These are phyloP conservation scores for Xerocomellus amylosporus DNA, from an alignment of 768 basidiomycete species.

Conservation along the genomic window DNA sequence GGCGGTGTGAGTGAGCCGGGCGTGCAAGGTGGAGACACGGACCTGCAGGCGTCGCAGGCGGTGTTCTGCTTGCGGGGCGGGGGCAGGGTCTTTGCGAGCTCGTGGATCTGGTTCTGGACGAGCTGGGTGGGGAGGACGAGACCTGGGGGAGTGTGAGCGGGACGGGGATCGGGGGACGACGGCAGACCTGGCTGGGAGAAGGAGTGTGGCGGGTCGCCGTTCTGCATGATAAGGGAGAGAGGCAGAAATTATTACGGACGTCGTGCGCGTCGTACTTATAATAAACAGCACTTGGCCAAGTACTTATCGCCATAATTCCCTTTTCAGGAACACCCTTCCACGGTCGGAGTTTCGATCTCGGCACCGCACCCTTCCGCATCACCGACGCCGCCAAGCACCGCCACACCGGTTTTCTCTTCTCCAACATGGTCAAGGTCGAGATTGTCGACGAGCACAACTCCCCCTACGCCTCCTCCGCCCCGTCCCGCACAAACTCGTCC, in stretches of 20 bases:
- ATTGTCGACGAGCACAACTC: conserved; percentile 78
- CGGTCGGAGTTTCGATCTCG: conserved; percentile 31
- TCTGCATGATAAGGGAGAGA: conserved; percentile 31
- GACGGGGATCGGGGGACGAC: background rate
- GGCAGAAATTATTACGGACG: conserved; percentile 24
- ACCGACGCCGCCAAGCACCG: conserved; percentile 22
- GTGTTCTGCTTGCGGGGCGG: conserved; percentile 92
- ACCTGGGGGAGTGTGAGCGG: conserved; percentile 35
- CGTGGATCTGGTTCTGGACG: conserved; percentile 80
- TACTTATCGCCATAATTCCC: conserved; percentile 23
- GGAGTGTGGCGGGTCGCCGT: conserved; percentile 28
- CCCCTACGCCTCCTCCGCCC: conserved; percentile 72
- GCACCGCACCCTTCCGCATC: conserved; percentile 27
- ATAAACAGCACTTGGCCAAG: conserved; percentile 22
- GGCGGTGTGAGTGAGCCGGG: background rate
- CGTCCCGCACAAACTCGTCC: conserved; percentile 65
- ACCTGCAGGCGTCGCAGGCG: conserved; percentile 92
- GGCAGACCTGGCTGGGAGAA: conserved; percentile 34
- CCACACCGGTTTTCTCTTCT: conserved; percentile 1
- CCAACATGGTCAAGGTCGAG: conserved; percentile 88
- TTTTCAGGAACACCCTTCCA: conserved; percentile 2
- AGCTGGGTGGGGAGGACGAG: conserved; percentile 61
- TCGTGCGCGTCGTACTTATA: conserved; percentile 25
- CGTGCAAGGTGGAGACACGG: conserved; percentile 9
- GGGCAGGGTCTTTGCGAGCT: conserved; percentile 74